phyloP scores from a whole-genome alignment of 371 early-diverging fungal genomes.

The Umbelopsis sp. region DNA sequence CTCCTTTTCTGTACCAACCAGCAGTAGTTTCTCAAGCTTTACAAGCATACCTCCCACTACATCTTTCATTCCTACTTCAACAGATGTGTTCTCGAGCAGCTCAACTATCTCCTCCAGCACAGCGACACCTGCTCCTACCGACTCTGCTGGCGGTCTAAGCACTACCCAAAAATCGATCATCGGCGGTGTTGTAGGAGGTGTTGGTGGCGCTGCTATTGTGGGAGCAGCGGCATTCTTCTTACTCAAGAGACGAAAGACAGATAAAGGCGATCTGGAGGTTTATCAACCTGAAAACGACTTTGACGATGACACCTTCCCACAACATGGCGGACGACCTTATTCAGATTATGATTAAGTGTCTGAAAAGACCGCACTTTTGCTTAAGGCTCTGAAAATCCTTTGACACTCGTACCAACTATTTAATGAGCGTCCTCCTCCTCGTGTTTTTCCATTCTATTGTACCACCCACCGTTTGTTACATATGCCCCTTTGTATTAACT shows the following conservation, averaged over 20 bases:
- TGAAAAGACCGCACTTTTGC: not conserved
- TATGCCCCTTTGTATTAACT: slow-evolving; percentile 6
- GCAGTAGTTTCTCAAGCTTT: not conserved
- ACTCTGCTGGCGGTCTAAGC: slow-evolving; percentile 20
- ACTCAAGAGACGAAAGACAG: slow-evolving; percentile 23
- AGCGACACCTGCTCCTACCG: not conserved
- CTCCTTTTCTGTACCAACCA: not conserved
- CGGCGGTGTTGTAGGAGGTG: slow-evolving; percentile 42
- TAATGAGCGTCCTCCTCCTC: not conserved
- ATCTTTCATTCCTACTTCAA: slow-evolving; percentile 4
- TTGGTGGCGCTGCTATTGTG: slow-evolving; percentile 33
- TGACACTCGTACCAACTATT: not conserved
- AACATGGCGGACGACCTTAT: slow-evolving; percentile 9
- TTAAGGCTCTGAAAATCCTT: no score
- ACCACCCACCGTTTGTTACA: not conserved
- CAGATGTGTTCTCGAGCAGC: no score
- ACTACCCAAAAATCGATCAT: slow-evolving; percentile 29
- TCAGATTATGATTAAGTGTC: not conserved
- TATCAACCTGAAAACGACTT: slow-evolving; percentile 34
- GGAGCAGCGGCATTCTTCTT: slow-evolving; percentile 32
- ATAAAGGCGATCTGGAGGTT: slow-evolving; percentile 33
- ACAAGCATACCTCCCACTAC: slow-evolving; percentile 10
- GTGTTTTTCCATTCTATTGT: no score
- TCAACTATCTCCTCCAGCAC: not conserved
- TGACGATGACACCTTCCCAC: slow-evolving; percentile 25